Evolutionary conservation across 179 eudicot genomes (phyloP).

Genomic region (Dionaea muscipula): DNA sequence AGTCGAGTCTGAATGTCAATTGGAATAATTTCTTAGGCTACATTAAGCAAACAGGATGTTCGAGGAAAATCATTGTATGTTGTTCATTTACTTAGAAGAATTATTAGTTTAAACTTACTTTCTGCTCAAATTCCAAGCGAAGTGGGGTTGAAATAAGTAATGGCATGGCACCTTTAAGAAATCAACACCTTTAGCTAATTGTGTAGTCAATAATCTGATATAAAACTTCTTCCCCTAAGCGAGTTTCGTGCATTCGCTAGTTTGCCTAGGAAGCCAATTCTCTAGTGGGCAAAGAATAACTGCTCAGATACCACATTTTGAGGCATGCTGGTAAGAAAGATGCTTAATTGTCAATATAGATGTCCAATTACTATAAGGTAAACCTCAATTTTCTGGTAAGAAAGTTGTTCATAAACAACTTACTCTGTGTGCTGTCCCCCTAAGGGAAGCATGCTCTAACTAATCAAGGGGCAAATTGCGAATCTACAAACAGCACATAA

Average conservation of each 20-base stretch:
- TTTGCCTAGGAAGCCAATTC: constrained; percentile 91
- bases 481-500: too few species aligned
- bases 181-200: constrained; percentile 60
- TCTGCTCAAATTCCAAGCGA: constrained; percentile 65
- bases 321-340: constrained; percentile 41
- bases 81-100: neutral
- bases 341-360: constrained; percentile 1
- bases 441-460: too few species aligned
- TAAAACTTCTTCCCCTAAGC: constrained; percentile 69
- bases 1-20: neutral
- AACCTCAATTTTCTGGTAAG: neutral
- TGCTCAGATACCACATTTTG: constrained; percentile 64
- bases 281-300: constrained; percentile 84
- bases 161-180: constrained; percentile 79
- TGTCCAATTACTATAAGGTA: constrained; percentile 1
- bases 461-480: too few species aligned
- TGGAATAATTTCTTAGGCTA: neutral
- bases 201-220: constrained; percentile 76
- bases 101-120: constrained; percentile 40
- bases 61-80: neutral
- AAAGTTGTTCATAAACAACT: too few species aligned
- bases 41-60: constrained; percentile 6
- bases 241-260: constrained; percentile 82
- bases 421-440: too few species aligned
- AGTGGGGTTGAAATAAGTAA: constrained; percentile 81